Conservation (phyloP, 1,284 basidiomycete genomes). For the Sparassis latifolia region DNA sequence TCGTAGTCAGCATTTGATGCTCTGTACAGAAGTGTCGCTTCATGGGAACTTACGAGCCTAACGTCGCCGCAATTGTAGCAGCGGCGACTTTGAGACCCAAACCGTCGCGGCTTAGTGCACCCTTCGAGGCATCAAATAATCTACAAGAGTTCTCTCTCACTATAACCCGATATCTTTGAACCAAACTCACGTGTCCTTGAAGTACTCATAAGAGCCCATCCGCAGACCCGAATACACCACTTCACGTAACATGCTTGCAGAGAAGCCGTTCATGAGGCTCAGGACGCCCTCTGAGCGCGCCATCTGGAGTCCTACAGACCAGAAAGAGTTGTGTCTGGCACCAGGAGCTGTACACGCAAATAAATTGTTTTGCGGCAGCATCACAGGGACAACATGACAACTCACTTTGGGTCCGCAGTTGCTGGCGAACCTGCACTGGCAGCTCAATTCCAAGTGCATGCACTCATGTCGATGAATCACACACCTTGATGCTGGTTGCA, state of each 20-base stretch:
- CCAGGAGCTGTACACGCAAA: conserved; percentile 19
- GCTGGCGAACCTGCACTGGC: conserved; percentile 25
- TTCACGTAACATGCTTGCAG: conserved; percentile 32
- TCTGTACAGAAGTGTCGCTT: neutral
- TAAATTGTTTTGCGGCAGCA: too few relatives aligned
- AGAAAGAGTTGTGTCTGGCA: conserved; percentile 26
- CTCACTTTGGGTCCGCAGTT: conserved; percentile 28
- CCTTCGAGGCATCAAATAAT: conserved; percentile 18
- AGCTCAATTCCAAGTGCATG: conserved; percentile 6
- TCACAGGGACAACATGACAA: too few relatives aligned
- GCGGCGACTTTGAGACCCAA: conserved; percentile 29
- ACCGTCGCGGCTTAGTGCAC: conserved; percentile 26
- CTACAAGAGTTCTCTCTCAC: conserved; percentile 7
- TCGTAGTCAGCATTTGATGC: neutral
- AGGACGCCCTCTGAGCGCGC: conserved; percentile 26
- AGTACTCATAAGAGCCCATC: conserved; percentile 33
- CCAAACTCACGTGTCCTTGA: conserved; percentile 30
- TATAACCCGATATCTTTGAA: neutral
- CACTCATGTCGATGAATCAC: neutral
- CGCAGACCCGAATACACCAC: conserved; percentile 31
- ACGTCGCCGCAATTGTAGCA: conserved; percentile 28
- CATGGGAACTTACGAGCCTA: conserved; percentile 23
- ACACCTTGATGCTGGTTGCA: too few relatives aligned
- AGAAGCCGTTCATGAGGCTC: conserved; percentile 29
- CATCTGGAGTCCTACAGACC: conserved; percentile 30